Base-by-base conservation (phyloP, 495 filamentous ascomycete species). In the Neurospora sp. region DNA sequence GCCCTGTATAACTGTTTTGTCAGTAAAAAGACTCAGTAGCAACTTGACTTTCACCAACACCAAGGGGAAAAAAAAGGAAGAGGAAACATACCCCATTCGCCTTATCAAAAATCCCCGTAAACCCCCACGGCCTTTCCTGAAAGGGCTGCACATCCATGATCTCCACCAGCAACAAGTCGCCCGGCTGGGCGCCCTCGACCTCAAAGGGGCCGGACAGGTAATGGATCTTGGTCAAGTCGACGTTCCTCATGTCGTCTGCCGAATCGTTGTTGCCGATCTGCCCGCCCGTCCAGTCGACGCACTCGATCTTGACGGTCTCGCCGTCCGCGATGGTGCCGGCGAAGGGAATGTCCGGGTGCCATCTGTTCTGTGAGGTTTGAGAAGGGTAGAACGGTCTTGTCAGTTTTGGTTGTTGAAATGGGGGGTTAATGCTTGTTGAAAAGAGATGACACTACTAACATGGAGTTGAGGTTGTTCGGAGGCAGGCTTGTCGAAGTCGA, bases 111-210 rank as follows among this genome's bases (percentile, higher is more conserved):
- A 98, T 84, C 0, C 94, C 95, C 3, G 91, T 93, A 76, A 97
- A 97, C 3, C 94, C 95, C 95, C 95, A 98, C 0, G 94, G 94
- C 75, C 90, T 87, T 16, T 96, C 89, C 77, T 94, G 84, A 75
- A 96, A 90, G 8, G 94, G 94, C 80, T 98, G 94, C 3, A 97
- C 95, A 74, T 98, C 95, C 83, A 97, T 95, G 73, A 98, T 97
- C 82, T 98, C 94, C 4, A 97, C 93, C 0, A 96, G 78, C 1
- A 98, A 85, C 8, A 97, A 83, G 78, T 97, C 95, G 0, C 95
- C 95, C 0, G 94, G 94, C 77, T 92, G 88, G 4, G 95, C 94
- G 1, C 88, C 90, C 76, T 94, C 92, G 71, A 98, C 87, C 75
- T 97, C 93, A 75, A 98, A 97, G 0, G 95, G 95, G 0, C 95